phyloP scores from a whole-genome alignment of 2,329 filamentous ascomycete species.

The Coniochaeta prunicola region DNA sequence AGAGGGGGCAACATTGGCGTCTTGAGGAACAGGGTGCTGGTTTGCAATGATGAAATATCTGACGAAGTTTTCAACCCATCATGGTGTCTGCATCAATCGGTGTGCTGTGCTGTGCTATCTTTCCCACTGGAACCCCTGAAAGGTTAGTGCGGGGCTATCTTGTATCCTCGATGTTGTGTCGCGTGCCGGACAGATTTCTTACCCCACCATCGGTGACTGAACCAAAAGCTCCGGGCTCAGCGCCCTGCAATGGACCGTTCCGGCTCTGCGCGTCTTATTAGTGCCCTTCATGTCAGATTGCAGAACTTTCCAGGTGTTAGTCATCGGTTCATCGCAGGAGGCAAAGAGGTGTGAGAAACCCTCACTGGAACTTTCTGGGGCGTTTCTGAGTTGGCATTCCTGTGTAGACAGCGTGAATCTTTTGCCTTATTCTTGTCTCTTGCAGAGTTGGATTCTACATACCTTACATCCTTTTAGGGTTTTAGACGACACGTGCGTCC shows the following conservation, averaged over 20 bases:
- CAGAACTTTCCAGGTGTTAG: conserved; percentile 2
- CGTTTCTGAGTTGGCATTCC: not conserved
- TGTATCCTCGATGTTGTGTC: not conserved
- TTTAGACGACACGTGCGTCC: not conserved
- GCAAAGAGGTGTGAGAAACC: not conserved
- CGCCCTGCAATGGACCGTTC: not conserved
- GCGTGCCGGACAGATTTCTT: not conserved
- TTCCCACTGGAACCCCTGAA: not conserved
- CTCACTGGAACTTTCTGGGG: not conserved
- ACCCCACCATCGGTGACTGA: not conserved
- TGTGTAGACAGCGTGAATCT: too few relatives aligned
- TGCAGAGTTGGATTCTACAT: not conserved
- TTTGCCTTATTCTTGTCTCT: too few relatives aligned
- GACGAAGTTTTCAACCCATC: not conserved
- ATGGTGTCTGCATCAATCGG: not conserved
- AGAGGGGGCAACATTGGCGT: not conserved
- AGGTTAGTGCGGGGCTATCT: not conserved
- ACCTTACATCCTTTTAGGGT: not conserved
- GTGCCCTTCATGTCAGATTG: not conserved
- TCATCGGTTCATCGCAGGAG: not conserved
- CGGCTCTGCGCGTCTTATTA: not conserved
- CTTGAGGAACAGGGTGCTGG: not conserved
- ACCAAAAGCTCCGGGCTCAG: not conserved
- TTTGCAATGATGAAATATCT: not conserved
- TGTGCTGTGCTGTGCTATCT: not conserved